These are phyloP conservation scores for Vaccinium vitisidaea DNA, from an alignment of 148 eudicot genomes.

Conservation along the genomic window DNA sequence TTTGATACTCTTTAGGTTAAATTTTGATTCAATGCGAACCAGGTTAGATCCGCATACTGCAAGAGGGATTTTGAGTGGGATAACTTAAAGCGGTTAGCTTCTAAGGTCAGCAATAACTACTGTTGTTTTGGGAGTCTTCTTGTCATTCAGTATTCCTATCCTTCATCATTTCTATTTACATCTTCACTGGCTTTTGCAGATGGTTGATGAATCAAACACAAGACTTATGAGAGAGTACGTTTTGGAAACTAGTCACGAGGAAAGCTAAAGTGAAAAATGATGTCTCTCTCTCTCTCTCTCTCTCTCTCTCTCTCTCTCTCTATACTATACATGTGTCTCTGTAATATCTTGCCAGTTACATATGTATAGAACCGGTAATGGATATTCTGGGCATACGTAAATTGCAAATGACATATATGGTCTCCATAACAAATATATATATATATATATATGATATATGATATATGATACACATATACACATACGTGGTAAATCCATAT, in stretches of 20 bases:
- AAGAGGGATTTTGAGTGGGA: constrained; percentile 95
- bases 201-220: constrained; percentile 71
- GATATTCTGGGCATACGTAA: background rate
- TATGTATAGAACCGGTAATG: background rate
- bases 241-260: constrained; percentile 59
- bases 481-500: background rate
- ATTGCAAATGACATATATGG: background rate
- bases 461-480: too few species aligned
- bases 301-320: constrained; percentile 4
- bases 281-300: background rate
- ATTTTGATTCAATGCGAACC: constrained; percentile 5
- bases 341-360: background rate
- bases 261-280: constrained; percentile 29
- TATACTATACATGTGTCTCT: background rate
- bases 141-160: background rate
- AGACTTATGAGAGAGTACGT: constrained; percentile 91
- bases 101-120: constrained; percentile 39
- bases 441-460: too few species aligned
- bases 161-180: background rate
- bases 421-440: background rate
- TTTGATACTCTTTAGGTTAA: background rate
- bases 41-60: constrained; percentile 95
- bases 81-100: constrained; percentile 57
- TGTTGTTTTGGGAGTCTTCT: background rate
- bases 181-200: constrained; percentile 40